Evolutionary conservation across 225 moss, liverwort and hornwort genomes (phyloP).

Genomic region (Pseudisothecium myosuroides): DNA sequence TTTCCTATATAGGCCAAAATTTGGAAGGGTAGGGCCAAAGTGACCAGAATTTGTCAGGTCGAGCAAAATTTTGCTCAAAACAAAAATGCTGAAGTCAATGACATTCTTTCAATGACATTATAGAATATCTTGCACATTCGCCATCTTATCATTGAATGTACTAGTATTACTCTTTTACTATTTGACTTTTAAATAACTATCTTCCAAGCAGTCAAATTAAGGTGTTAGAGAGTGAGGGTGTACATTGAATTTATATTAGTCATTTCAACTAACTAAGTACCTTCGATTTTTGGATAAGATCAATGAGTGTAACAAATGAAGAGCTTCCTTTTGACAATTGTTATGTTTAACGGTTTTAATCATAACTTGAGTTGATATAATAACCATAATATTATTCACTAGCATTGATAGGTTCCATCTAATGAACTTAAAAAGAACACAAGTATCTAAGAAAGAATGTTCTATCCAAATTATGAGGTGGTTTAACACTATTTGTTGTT

Average conservation of each 20-base stretch:
- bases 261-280: not conserved
- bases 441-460: not conserved
- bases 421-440: not conserved
- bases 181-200: not conserved
- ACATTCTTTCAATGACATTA: not conserved
- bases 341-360: too few relatives aligned
- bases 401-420: rapidly evolving
- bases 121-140: not conserved
- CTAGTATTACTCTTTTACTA: not conserved
- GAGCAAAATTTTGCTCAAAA: too few relatives aligned
- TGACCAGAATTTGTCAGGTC: too few relatives aligned
- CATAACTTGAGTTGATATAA: too few relatives aligned
- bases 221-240: rapidly evolving
- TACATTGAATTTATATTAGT: not conserved
- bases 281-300: not conserved
- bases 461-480: not conserved
- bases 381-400: not conserved
- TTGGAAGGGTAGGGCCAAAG: too few relatives aligned
- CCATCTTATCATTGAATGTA: not conserved
- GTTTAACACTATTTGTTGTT: not conserved
- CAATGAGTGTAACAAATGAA: not conserved
- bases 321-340: rapidly evolving
- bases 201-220: not conserved
- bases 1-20: too few relatives aligned
- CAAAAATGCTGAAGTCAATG: too few relatives aligned